Conservation (phyloP, 768 basidiomycete species). For the Clavaria fumosa region DNA sequence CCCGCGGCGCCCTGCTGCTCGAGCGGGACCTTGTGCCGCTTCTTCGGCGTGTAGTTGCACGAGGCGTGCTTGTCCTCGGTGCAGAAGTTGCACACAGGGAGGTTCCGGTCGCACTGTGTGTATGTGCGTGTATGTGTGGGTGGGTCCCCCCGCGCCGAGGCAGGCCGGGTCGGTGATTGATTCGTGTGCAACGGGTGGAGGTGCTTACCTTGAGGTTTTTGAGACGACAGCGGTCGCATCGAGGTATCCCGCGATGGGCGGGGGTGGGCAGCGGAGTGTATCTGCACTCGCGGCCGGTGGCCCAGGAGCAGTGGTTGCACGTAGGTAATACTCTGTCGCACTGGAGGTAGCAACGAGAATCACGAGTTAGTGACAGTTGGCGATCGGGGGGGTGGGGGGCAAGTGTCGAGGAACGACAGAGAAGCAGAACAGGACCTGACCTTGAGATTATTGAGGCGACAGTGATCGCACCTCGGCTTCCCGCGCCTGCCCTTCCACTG, state of each 20-base stretch:
- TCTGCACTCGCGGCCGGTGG: slow-evolving; percentile 45
- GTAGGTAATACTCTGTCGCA: slow-evolving; percentile 57
- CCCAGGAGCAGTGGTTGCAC: slow-evolving; percentile 60
- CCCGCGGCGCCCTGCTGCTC: slow-evolving; percentile 11
- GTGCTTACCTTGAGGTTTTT: slow-evolving; percentile 47
- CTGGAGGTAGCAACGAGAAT: too few relatives aligned
- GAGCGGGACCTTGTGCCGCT: slow-evolving; percentile 37
- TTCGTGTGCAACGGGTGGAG: slow-evolving; percentile 1
- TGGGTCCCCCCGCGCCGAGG: too few relatives aligned
- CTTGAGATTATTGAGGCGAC: slow-evolving; percentile 57
- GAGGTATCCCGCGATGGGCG: slow-evolving; percentile 58
- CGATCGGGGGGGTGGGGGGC: slow-evolving; percentile 4
- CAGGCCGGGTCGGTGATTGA: too few relatives aligned
- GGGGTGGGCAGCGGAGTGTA: slow-evolving; percentile 65
- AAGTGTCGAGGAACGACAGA: slow-evolving; percentile 15
- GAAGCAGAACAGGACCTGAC: too few relatives aligned
- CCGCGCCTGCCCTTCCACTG: slow-evolving; percentile 64
- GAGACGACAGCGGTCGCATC: slow-evolving; percentile 55
- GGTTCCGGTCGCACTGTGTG: slow-evolving; percentile 53
- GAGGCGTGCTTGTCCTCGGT: slow-evolving; percentile 33
- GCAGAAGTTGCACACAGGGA: slow-evolving; percentile 59
- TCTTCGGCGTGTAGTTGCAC: slow-evolving; percentile 65
- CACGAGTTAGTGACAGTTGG: too few relatives aligned
- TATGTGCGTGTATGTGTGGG: slow-evolving; percentile 3
- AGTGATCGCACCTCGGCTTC: slow-evolving; percentile 62